phyloP scores from a whole-genome alignment of 345 rosid genomes.

The Eucalyptus viminalis region DNA sequence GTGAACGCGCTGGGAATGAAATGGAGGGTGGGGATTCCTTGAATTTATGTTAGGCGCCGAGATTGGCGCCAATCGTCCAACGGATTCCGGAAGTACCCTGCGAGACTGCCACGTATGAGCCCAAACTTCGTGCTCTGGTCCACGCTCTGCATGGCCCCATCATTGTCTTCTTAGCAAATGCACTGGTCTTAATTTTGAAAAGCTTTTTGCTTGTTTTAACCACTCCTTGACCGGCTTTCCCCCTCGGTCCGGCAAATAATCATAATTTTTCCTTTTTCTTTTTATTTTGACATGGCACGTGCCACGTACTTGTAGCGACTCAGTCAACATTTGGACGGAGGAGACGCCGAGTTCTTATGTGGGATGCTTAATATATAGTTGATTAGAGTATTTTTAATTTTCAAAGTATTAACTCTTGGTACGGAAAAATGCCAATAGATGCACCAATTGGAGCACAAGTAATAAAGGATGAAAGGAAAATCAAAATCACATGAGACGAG shows the following conservation, averaged over 20 bases:
- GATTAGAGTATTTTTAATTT: neutral
- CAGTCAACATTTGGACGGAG: neutral
- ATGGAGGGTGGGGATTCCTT: neutral
- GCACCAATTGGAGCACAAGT: rapidly evolving
- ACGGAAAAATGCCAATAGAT: too few relatives aligned
- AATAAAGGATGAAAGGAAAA: too few relatives aligned
- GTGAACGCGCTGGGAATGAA: neutral
- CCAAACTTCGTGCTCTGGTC: neutral
- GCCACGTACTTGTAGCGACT: neutral
- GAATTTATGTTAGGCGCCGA: neutral
- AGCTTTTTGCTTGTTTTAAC: neutral
- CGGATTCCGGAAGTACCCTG: neutral
- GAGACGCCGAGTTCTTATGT: neutral
- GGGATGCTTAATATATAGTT: neutral
- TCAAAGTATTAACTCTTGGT: neutral
- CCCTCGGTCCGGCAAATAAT: neutral
- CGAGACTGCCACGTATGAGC: neutral
- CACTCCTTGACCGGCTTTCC: neutral
- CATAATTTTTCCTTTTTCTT: neutral
- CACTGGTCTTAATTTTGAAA: neutral
- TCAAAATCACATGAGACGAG: rapidly evolving
- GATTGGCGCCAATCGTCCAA: neutral
- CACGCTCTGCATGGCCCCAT: neutral
- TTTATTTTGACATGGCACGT: neutral
- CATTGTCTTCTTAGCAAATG: too few relatives aligned